These are phyloP conservation scores for Podila clonocystis DNA, from an alignment of 192 early-diverging fungal species.

Conservation along the genomic window DNA sequence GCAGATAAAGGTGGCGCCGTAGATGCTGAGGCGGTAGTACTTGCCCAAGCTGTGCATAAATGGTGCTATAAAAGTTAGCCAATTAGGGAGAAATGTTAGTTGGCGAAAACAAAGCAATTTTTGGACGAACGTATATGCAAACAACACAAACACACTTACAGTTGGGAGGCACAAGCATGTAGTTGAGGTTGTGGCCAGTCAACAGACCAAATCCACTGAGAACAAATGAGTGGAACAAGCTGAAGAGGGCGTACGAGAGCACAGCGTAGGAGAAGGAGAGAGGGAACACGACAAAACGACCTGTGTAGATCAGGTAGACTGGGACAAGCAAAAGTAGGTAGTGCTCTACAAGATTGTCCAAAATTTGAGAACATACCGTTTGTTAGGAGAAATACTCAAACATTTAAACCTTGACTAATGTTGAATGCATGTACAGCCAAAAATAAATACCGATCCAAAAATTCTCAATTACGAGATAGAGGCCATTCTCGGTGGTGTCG, in stretches of 20 bases:
- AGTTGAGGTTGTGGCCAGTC: constrained; percentile 64
- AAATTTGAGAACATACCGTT: not conserved
- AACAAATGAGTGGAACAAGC: constrained; percentile 61
- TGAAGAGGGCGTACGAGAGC: constrained; percentile 58
- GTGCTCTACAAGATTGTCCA: constrained; percentile 48
- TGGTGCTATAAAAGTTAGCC: not conserved
- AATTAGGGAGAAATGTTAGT: not conserved
- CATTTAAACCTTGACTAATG: not conserved
- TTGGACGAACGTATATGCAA: not conserved
- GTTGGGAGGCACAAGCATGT: constrained; percentile 62
- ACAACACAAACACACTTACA: constrained; percentile 40
- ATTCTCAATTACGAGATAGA: constrained; percentile 60
- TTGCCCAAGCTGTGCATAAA: constrained; percentile 41
- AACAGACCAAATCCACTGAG: constrained; percentile 56
- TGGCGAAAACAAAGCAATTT: not conserved
- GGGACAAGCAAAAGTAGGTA: constrained; percentile 59
- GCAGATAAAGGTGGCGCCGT: constrained; percentile 14
- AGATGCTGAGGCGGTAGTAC: constrained; percentile 38
- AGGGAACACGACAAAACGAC: constrained; percentile 62
- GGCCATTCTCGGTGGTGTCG: constrained; percentile 57
- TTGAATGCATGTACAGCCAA: not conserved
- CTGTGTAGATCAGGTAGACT: constrained; percentile 60
- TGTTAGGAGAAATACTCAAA: not conserved
- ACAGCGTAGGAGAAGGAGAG: constrained; percentile 55
- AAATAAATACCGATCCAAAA: constrained; percentile 58